Base-by-base conservation (phyloP, 441 rosid species). In the Erodium trifolium region DNA sequence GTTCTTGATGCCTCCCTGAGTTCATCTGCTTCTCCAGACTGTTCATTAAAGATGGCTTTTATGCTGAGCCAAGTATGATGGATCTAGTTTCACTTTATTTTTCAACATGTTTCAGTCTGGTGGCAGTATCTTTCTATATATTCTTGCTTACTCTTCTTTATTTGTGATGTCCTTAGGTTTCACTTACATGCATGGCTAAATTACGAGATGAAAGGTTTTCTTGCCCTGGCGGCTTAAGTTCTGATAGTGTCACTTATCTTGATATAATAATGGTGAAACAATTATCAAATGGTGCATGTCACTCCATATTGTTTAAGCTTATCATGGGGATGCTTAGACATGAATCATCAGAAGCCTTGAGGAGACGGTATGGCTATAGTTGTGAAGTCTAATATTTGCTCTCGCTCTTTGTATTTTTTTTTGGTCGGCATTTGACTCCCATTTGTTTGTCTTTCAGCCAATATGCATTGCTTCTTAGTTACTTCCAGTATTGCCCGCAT, bases 101-200 rank as follows among this genome's bases (percentile, higher is more conserved):
- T n/a, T 67, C 4, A 10, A 14, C 34, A 70, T 67, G 59, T 49
- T 66, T 23, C 39, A 19, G 47, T 17, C 68, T 70, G 67, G 63
- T 39, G 11, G 35, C 39, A 62, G 12, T 70, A 68, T 70, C 43
- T 66, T 67, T 55, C 35, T 2, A 9, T 29, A 53, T 34, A 45
- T 55, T 67, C 3, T 73, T 35, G 67, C 43, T 68, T 14, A 19
- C 64, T 65, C 65, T 73, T 9, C 70, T 43, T 11, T 67, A 17
- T 29, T 68, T 65, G 62, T 66, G 69, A 70, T 76, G 67, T 72
- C 74, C 68, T 64, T 74, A 91, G 99, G 99, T 94, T 81, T 90
- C 96, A 27, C 94, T 94, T 73, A 94, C 98, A 72, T 94, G 92
- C 83, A 92, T 94, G 90, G 99, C 97, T 67, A 90, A 94, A 70